Conservation (phyloP, 805 yeast species). For the Saccharomycodes ludwigii region DNA sequence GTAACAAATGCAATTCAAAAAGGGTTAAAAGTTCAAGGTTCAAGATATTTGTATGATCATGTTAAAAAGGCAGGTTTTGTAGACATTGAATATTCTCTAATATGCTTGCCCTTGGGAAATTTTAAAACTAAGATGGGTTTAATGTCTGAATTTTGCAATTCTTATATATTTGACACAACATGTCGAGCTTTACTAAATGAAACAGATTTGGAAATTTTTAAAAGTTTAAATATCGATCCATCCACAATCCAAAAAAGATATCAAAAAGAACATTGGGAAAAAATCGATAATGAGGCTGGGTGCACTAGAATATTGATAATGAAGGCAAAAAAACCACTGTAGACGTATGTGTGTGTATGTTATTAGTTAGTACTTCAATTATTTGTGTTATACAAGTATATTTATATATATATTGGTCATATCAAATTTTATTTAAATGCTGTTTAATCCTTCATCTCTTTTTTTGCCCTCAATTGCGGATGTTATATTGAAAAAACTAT, state of each 20-base stretch:
- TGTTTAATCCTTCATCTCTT: not conserved
- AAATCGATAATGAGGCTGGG: slow-evolving; percentile 17
- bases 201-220: no score
- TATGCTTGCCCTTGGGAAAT: slow-evolving; percentile 20
- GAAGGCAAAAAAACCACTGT: slow-evolving; percentile 19
- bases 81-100: slow-evolving; percentile 16
- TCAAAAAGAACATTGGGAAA: slow-evolving; percentile 17
- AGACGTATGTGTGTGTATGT: not conserved
- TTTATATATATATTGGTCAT: not conserved
- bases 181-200: no score
- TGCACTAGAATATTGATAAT: slow-evolving; percentile 14
- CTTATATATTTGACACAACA: no score
- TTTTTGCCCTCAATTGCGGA: slow-evolving; percentile 10
- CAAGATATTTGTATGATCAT: slow-evolving; percentile 14
- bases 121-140: slow-evolving; percentile 19
- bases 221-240: slow-evolving; percentile 13
- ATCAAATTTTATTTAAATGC: not conserved
- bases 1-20: slow-evolving; percentile 16
- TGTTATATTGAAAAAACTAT: slow-evolving; percentile 20
- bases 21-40: slow-evolving; percentile 18
- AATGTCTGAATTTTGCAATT: slow-evolving; percentile 17
- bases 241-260: slow-evolving; percentile 15
- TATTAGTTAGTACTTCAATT: not conserved
- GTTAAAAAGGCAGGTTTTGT: slow-evolving; percentile 19
- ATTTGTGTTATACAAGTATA: not conserved